Conservation (phyloP, 2,329 filamentous ascomycete species). For the Clathrospora elynae region DNA sequence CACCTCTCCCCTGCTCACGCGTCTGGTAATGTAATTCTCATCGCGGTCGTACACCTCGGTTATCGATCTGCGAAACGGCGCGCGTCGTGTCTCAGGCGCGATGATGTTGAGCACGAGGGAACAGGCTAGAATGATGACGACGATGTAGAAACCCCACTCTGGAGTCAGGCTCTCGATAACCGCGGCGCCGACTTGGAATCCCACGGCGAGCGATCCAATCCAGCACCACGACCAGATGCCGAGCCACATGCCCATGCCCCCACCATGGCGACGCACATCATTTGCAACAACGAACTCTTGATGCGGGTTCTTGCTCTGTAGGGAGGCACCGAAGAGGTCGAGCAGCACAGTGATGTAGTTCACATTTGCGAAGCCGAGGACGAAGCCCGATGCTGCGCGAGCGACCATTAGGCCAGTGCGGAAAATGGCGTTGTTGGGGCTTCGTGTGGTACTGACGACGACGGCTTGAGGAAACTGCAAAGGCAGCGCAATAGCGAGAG, state of each 20-base stretch:
- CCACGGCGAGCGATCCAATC: constrained; percentile 71
- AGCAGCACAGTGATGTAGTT: constrained; percentile 74
- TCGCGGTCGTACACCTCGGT: constrained; percentile 60
- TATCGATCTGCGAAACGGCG: constrained; percentile 70
- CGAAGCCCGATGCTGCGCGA: constrained; percentile 68
- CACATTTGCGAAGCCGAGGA: constrained; percentile 76
- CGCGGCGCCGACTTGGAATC: constrained; percentile 72
- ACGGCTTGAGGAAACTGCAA: constrained; percentile 77
- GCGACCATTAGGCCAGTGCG: constrained; percentile 66
- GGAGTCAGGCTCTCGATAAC: constrained; percentile 69
- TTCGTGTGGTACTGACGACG: constrained; percentile 62
- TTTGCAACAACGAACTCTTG: constrained; percentile 70
- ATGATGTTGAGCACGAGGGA: constrained; percentile 72
- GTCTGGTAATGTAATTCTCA: constrained; percentile 55
- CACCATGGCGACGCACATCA: constrained; percentile 74
- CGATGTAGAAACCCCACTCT: constrained; percentile 77
- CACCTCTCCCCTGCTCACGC: constrained; percentile 73
- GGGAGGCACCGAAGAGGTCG: constrained; percentile 76
- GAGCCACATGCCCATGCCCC: constrained; percentile 79
- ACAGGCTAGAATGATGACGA: constrained; percentile 68
- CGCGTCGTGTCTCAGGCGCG: constrained; percentile 72
- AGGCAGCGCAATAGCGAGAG: constrained; percentile 71
- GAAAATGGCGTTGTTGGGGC: constrained; percentile 62
- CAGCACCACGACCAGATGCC: constrained; percentile 70
- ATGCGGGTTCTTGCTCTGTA: constrained; percentile 74